phyloP scores from a whole-genome alignment of 139 green algal genomes.

The Chlorella sp. region DNA sequence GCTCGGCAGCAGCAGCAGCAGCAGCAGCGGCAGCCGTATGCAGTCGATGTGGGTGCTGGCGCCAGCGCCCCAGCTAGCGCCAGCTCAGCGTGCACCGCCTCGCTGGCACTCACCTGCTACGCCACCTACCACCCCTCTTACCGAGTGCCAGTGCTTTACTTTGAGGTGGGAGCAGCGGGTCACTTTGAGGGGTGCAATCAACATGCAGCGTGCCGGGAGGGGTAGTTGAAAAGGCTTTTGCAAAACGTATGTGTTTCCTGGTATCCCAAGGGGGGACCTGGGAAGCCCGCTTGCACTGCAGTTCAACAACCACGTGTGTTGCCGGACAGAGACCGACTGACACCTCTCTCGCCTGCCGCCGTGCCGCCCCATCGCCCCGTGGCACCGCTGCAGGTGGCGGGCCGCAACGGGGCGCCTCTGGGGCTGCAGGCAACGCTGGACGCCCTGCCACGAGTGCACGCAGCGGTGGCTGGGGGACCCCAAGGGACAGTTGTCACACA shows the following conservation, averaged over 20 bases:
- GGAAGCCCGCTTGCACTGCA: not conserved
- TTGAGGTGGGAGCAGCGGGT: constrained; percentile 8
- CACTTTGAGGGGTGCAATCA: too few species aligned
- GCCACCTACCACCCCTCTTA: constrained; percentile 56
- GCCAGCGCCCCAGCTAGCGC: not conserved
- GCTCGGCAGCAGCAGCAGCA: not conserved
- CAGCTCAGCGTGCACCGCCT: not conserved
- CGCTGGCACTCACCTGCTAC: constrained; percentile 28
- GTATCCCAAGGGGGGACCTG: too few species aligned
- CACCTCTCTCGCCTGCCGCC: not conserved
- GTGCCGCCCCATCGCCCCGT: too few species aligned
- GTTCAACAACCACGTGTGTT: not conserved
- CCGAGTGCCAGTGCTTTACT: constrained; percentile 51
- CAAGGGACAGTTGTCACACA: constrained; percentile 7
- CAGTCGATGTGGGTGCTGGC: too few species aligned
- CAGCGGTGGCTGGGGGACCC: not conserved
- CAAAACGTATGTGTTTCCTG: too few species aligned
- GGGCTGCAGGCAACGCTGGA: not conserved
- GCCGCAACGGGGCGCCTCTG: not conserved
- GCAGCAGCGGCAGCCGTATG: not conserved
- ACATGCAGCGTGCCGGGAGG: too few species aligned
- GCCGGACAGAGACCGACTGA: not conserved
- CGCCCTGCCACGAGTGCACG: not conserved
- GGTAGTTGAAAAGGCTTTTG: too few species aligned
- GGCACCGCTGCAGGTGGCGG: not conserved